Conservation (phyloP, 768 basidiomycete species). For the Serendipita vermifera region DNA sequence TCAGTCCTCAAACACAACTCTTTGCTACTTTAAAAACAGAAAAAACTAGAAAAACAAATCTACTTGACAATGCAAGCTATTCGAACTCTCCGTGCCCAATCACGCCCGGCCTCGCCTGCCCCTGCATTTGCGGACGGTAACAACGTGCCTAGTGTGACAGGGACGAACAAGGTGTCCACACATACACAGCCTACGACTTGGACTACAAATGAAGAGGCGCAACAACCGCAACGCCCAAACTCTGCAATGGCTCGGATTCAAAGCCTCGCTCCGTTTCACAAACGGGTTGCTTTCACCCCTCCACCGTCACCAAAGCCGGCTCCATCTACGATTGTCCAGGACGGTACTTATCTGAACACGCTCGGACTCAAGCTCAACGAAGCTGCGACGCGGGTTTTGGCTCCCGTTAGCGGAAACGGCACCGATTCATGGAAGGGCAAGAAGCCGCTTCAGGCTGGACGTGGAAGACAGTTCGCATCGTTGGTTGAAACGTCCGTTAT, state of each 20-base stretch:
- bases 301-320: conserved; percentile 24
- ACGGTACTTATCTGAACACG: conserved; percentile 68
- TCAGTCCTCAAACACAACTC: conserved; percentile 15
- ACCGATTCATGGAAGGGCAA: conserved; percentile 49
- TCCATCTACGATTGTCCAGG: conserved; percentile 41
- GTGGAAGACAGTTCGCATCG: conserved; percentile 51
- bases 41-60: conserved; percentile 16
- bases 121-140: conserved; percentile 21
- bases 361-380: conserved; percentile 68
- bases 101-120: conserved; percentile 49
- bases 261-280: conserved; percentile 41
- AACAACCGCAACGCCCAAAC: conserved; percentile 31
- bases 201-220: conserved; percentile 27
- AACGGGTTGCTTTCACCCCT: conserved; percentile 35
- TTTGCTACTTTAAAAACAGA: conserved; percentile 13
- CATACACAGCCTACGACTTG: not conserved
- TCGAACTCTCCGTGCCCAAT: conserved; percentile 29
- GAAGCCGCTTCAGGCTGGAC: conserved; percentile 59
- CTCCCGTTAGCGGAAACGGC: conserved; percentile 43
- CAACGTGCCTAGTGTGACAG: not conserved
- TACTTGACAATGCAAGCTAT: conserved; percentile 18
- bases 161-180: not conserved
- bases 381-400: conserved; percentile 62
- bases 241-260: conserved; percentile 11
- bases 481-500: conserved; percentile 56